Evolutionary conservation across 2,329 filamentous ascomycete species (phyloP), one percentile per base, ranked within the genome.

Genomic region (Ascochyta koolunga): DNA sequence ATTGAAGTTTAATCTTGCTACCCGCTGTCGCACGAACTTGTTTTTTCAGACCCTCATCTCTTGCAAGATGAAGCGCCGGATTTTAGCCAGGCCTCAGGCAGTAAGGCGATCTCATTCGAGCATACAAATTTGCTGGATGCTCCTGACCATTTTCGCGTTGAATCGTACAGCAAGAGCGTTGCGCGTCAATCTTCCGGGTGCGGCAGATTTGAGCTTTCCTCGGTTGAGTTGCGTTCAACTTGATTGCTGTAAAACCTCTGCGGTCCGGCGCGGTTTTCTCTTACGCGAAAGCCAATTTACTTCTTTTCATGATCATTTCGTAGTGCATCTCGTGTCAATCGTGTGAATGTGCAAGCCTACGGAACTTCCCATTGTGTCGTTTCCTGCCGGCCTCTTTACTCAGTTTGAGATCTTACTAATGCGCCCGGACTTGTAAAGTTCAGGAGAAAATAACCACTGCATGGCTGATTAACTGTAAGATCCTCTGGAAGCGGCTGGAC

Each of bases 31-130:
- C 56, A 54, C 44, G n/a, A 58, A 29, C 22, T 53, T 59, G 48
- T 59, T 62, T 62, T 31, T 62, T 61, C 46, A 47, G 25, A 53
- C 57, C 27, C 49, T 65, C 59, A 61, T 61, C 61, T 63, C 46
- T 52, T 52, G 44, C 27, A 48, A 65, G 50, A 64, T 60, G 59
- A 68, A 60, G 55, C 48, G 55, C 61, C 60, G 57, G 56, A 33
- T 40, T 47, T 19, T 43, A 50, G 46, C 56, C 54, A 50, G 58
- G 46, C 57, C 50, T 61, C 51, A 61, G 54, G 58, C 49, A 59
- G 38, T 50, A 47, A 50, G 19, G 38, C 24, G 24, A 38, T 35
- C 36, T 48, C 41, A 48, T 42, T 40, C 35, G 29, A 44, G 33
- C 15, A 24, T 19, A 24, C 31, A 45, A 51, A 50, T 40, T 25